A percentile compares a stretch with the other conserved stretches of the same genome.
These are phyloP conservation scores for Myriosclerotinia curreyana DNA, from an alignment of 2,329 filamentous ascomycete genomes.

Conservation along the genomic window DNA sequence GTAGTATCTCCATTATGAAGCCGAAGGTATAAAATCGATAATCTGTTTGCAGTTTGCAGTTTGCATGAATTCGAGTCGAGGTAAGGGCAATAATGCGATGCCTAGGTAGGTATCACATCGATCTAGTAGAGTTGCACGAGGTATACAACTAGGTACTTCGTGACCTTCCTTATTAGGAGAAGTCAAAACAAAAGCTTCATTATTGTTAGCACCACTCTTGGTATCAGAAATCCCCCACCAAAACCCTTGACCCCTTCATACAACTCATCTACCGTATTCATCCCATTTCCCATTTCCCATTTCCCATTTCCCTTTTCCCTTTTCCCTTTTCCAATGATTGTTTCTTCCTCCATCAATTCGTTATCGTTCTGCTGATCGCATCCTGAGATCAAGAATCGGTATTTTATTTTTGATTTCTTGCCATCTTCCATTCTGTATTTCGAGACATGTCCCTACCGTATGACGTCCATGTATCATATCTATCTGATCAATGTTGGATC, in stretches of 20 bases:
- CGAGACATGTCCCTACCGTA: background rate
- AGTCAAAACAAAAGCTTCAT: constrained; percentile 8
- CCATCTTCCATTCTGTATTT: background rate
- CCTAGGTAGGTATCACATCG: constrained; percentile 1
- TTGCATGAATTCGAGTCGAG: background rate
- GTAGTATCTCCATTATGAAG: constrained; percentile 2
- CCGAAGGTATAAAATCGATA: constrained; percentile 13
- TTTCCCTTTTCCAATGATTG: background rate
- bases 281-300: background rate
- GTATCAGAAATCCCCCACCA: constrained; percentile 7
- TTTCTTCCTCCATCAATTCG: constrained; percentile 1
- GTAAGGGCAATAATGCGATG: background rate
- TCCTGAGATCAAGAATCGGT: constrained; percentile 2
- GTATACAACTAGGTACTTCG: constrained; percentile 7
- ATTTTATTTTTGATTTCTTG: background rate
- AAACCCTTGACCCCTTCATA: background rate
- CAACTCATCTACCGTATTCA: background rate
- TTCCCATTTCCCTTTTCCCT: too few relatives aligned
- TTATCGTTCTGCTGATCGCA: background rate
- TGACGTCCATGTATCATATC: background rate
- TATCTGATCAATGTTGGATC: background rate
- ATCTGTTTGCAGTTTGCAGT: too few relatives aligned
- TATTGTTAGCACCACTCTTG: background rate
- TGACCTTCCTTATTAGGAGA: constrained; percentile 16
- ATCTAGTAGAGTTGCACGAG: constrained; percentile 7